Conservation (phyloP, 2,329 filamentous ascomycete species). For the Colletotrichum incanum region DNA sequence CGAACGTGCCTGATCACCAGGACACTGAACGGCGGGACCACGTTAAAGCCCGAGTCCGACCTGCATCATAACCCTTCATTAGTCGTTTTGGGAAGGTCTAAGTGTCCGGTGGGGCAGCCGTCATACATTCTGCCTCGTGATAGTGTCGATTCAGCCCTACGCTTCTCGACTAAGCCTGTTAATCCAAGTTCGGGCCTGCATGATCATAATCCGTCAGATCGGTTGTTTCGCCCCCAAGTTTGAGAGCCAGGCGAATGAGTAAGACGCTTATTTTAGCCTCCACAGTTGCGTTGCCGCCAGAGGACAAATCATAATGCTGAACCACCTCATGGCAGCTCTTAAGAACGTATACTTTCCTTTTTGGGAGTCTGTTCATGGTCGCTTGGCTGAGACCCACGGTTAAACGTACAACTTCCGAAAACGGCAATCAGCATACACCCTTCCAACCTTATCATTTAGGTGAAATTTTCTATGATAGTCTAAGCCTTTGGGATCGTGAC, state of each 20-base stretch:
- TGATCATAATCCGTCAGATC: neutral
- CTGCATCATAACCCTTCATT: neutral
- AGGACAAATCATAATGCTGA: neutral
- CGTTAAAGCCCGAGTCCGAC: neutral
- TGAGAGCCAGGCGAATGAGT: neutral
- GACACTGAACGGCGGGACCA: too few relatives aligned
- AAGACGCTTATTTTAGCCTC: slow-evolving; percentile 17
- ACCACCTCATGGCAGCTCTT: neutral
- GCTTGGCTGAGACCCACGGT: neutral
- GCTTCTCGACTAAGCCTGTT: neutral
- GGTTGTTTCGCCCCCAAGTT: neutral
- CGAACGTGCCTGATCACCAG: neutral
- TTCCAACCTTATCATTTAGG: neutral
- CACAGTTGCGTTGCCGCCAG: neutral
- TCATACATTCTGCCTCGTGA: neutral
- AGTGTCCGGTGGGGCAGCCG: neutral
- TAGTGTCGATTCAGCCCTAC: neutral
- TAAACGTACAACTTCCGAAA: slow-evolving; percentile 16
- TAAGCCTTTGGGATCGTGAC: neutral
- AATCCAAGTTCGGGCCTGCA: neutral
- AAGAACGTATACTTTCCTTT: slow-evolving; percentile 11
- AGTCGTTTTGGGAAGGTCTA: neutral
- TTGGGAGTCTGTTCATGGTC: neutral
- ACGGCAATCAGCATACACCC: neutral
- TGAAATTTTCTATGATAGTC: neutral